These are phyloP conservation scores for Leccinum pachyderme DNA, from an alignment of 1,284 basidiomycete genomes.

Conservation along the genomic window DNA sequence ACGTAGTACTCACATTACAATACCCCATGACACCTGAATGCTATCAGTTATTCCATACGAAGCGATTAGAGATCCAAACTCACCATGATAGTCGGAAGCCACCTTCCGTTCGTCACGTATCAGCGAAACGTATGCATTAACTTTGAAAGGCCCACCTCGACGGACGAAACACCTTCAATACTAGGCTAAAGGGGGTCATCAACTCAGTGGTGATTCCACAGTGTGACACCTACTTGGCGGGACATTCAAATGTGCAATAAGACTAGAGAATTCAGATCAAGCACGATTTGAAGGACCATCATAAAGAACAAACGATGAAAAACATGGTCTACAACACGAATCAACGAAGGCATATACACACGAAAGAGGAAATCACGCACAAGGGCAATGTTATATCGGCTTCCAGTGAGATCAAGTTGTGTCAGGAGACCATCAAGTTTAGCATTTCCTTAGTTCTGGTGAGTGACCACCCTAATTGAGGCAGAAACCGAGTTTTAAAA, in stretches of 20 bases:
- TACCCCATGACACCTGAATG: constrained; percentile 46
- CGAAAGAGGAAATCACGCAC: constrained; percentile 35
- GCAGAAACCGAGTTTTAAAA: background rate
- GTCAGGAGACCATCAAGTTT: constrained; percentile 57
- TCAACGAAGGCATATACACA: background rate
- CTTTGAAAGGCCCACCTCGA: constrained; percentile 36
- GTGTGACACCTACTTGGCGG: constrained; percentile 26
- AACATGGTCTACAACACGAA: constrained; percentile 54
- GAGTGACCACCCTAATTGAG: background rate
- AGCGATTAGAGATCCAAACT: constrained; percentile 5
- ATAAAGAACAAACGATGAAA: constrained; percentile 53
- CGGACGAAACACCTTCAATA: constrained; percentile 51
- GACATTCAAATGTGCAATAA: constrained; percentile 33
- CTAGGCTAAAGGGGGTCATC: constrained; percentile 35
- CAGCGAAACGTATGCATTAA: constrained; percentile 1
- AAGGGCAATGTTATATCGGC: constrained; percentile 65
- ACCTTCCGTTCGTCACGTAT: constrained; percentile 17
- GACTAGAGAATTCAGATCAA: constrained; percentile 9
- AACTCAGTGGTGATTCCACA: background rate
- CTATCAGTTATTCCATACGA: background rate
- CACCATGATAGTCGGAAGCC: constrained; percentile 47
- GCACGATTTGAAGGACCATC: background rate
- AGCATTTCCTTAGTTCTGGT: constrained; percentile 51
- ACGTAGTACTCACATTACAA: constrained; percentile 40
- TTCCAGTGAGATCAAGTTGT: constrained; percentile 54